Evolutionary conservation across 768 basidiomycete species (phyloP), one percentile per base, ranked within the genome.

Genomic region (Serendipita vermifera): DNA sequence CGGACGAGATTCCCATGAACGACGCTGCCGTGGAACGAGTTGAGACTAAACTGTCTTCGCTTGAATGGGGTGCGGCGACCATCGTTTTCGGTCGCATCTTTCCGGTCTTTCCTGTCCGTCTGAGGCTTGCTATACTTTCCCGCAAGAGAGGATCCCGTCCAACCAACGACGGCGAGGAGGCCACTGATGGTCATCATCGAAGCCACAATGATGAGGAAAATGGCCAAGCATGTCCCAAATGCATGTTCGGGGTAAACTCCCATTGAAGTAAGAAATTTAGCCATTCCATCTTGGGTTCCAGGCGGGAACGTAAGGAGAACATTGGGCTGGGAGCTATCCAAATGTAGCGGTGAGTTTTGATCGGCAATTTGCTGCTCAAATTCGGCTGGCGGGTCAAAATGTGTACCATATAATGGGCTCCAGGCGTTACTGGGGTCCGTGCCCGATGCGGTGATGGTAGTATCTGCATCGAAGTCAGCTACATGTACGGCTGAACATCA

Each of bases 1-100:
- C 94, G 86, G 58, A 93, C 82, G 58, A 97, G 80, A 68, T 96
- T 97, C 40, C 94, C 94, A 61, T 87, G 82, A 55, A 90, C 71
- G 53, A 88, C 79, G 61, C 78, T 85, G 15, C 81, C 77, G 66
- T 91, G 88, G 69, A 91, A 87, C 15, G 85, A 84, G 51, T 80
- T 81, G 58, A 85, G 75, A 61, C 81, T 76, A 32, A 77, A 57
- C 3, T 59, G 59, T 33, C 61, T 57, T 29, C 58, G 29, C 61
- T 57, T 60, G 59, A 61, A 63, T 17, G 55, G 48, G 7, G 56
- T 22, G 15, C 55, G 55, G 5, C 35, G 39, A 60, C 38, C 15
- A 61, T 63, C 35, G 58, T 48, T 2, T 64, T 62, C 54, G 63
- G 61, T 32, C 59, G 55, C 27, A 56, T 31, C 55, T 59, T 62